phyloP scores from a whole-genome alignment of 2,329 filamentous ascomycete genomes.

The Cladosporium sp. region DNA sequence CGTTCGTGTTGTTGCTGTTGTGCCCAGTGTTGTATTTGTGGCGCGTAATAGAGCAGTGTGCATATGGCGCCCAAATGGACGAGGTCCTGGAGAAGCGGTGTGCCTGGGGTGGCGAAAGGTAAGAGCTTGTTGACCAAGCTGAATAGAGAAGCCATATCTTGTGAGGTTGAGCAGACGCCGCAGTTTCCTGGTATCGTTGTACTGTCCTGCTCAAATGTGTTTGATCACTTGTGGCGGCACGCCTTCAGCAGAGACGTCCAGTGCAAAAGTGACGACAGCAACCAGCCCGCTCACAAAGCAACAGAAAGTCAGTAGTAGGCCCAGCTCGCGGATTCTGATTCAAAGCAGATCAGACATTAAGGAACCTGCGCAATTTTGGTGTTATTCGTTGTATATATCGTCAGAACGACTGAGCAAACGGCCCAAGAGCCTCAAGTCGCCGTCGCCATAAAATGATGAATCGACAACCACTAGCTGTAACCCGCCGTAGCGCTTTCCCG shows the following conservation, averaged over 20 bases:
- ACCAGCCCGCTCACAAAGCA: no score
- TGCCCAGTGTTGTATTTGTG: slow-evolving; percentile 39
- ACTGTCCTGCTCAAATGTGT: no score
- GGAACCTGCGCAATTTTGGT: no score
- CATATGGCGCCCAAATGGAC: slow-evolving; percentile 43
- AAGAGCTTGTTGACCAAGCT: slow-evolving; percentile 39
- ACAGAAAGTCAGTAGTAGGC: no score
- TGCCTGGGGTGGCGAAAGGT: slow-evolving; percentile 45
- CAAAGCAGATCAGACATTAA: no score
- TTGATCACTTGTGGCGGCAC: no score
- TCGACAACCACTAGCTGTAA: not conserved
- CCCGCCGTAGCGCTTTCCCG: not conserved
- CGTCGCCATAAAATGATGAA: not conserved
- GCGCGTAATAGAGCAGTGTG: slow-evolving; percentile 44
- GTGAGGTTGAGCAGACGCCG: no score
- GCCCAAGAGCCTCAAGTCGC: not conserved
- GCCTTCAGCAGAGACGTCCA: not conserved
- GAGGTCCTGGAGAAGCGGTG: slow-evolving; percentile 45
- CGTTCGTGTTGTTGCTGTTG: slow-evolving; percentile 19
- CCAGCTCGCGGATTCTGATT: no score
- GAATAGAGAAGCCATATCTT: slow-evolving; percentile 25
- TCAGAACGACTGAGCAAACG: no score
- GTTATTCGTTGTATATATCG: no score
- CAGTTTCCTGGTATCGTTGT: no score
- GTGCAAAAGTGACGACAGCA: no score